phyloP scores from a whole-genome alignment of 2,329 filamentous ascomycete genomes.

The Botrytis elliptica region DNA sequence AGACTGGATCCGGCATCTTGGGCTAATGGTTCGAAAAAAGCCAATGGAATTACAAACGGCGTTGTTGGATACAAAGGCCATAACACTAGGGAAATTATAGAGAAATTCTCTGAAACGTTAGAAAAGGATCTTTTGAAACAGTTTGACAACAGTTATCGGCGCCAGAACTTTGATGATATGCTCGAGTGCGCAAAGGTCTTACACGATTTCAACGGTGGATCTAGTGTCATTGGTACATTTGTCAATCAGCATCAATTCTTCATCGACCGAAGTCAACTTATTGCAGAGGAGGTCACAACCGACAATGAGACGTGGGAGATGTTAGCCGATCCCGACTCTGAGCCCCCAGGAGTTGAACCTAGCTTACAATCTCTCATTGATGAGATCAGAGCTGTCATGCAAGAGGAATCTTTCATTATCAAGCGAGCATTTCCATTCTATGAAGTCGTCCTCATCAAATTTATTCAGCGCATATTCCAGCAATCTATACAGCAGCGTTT shows the following conservation, averaged over 20 bases:
- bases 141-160: constrained; percentile 94
- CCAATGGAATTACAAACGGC: constrained; percentile 48
- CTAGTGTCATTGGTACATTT: constrained; percentile 92
- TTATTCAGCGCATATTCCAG: constrained; percentile 93
- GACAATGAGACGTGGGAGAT: constrained; percentile 76
- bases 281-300: constrained; percentile 63
- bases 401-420: constrained; percentile 96
- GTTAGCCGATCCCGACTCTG: constrained; percentile 89
- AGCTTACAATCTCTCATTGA: constrained; percentile 90
- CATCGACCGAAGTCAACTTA: constrained; percentile 89
- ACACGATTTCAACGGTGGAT: constrained; percentile 92
- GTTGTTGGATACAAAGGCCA: constrained; percentile 46
- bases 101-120: constrained; percentile 93
- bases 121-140: constrained; percentile 95
- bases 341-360: constrained; percentile 86
- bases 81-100: constrained; percentile 83
- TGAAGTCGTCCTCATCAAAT: constrained; percentile 88
- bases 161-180: constrained; percentile 97
- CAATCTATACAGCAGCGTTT: constrained; percentile 96
- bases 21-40: constrained; percentile 57
- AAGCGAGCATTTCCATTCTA: constrained; percentile 95
- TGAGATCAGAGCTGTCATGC: constrained; percentile 92
- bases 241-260: constrained; percentile 99
- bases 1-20: constrained; percentile 78
- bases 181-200: constrained; percentile 92